A percentile compares a stretch with the other conserved stretches of the same genome.
These are phyloP conservation scores for Wickerhamomyces sp. DNA, from an alignment of 1,139 yeast species.

Conservation along the genomic window DNA sequence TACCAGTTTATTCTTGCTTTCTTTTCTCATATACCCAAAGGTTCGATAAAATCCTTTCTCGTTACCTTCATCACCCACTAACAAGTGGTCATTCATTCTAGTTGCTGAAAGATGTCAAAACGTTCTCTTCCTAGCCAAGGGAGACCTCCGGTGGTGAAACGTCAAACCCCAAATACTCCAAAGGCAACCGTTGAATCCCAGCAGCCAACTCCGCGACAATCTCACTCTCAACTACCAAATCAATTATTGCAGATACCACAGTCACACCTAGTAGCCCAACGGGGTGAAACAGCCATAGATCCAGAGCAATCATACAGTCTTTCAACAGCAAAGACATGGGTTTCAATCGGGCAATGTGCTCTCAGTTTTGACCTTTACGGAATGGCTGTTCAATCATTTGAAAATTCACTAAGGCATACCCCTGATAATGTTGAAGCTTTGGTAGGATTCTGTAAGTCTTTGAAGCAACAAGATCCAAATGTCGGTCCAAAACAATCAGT, in stretches of 20 bases:
- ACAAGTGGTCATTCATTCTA: too few species aligned
- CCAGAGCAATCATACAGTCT: slow-evolving; percentile 8
- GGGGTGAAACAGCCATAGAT: not conserved
- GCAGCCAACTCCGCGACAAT: too few species aligned
- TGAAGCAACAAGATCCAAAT: slow-evolving; percentile 35
- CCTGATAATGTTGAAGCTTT: slow-evolving; percentile 39
- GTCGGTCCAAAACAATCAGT: slow-evolving; percentile 39
- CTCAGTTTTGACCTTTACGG: slow-evolving; percentile 35
- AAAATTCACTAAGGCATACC: slow-evolving; percentile 39
- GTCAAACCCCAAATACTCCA: slow-evolving; percentile 8
- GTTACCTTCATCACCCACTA: too few species aligned
- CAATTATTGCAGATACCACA: not conserved
- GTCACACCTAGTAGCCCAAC: not conserved
- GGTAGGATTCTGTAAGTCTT: slow-evolving; percentile 37
- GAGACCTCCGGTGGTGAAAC: slow-evolving; percentile 13
- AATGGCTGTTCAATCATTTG: slow-evolving; percentile 42
- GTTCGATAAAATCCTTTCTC: too few species aligned
- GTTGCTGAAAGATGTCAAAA: slow-evolving; percentile 19
- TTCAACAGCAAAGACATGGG: slow-evolving; percentile 36
- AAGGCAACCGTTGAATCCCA: not conserved
- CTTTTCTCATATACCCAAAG: too few species aligned
- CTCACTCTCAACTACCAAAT: not conserved
- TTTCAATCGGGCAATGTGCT: slow-evolving; percentile 47
- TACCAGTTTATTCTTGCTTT: too few species aligned
- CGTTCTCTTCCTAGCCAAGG: slow-evolving; percentile 11